These are phyloP conservation scores for Colletotrichum navitas DNA, from an alignment of 2,329 filamentous ascomycete species.

Conservation along the genomic window DNA sequence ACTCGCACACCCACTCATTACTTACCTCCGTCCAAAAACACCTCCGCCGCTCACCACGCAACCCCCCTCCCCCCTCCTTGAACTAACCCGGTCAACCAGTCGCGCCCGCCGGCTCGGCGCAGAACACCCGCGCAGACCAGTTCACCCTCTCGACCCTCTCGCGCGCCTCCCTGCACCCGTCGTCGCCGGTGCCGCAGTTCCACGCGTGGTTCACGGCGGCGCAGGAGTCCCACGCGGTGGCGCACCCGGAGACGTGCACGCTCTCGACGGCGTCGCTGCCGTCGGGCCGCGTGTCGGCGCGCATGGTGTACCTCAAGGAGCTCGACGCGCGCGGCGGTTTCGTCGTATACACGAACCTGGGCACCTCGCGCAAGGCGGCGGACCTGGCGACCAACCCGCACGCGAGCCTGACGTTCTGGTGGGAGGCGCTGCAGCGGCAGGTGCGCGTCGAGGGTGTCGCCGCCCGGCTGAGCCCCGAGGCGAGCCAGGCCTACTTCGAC, in stretches of 20 bases:
- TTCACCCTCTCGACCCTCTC: constrained; percentile 76
- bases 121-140: constrained; percentile 77
- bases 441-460: constrained; percentile 87
- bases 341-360: constrained; percentile 95
- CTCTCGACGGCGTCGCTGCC: constrained; percentile 88
- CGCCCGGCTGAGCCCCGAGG: constrained; percentile 74
- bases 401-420: constrained; percentile 90
- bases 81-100: constrained; percentile 56
- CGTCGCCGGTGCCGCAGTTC: constrained; percentile 85
- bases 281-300: constrained; percentile 84
- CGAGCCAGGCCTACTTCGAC: constrained; percentile 79
- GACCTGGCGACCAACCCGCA: constrained; percentile 81
- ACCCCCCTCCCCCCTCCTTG: not conserved
- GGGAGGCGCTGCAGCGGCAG: constrained; percentile 88
- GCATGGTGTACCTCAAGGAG: constrained; percentile 96
- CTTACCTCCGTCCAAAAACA: not conserved
- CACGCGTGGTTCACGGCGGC: constrained; percentile 88
- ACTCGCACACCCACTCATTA: constrained; percentile 14
- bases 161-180: constrained; percentile 68
- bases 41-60: constrained; percentile 10
- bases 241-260: constrained; percentile 89
- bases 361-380: constrained; percentile 75
- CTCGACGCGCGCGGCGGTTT: constrained; percentile 82
- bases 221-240: constrained; percentile 61
- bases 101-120: constrained; percentile 71